A percentile compares a stretch with the other conserved stretches of the same genome.
phyloP scores from a whole-genome alignment of 2,329 filamentous ascomycete genomes.

The Penicillium sp. region DNA sequence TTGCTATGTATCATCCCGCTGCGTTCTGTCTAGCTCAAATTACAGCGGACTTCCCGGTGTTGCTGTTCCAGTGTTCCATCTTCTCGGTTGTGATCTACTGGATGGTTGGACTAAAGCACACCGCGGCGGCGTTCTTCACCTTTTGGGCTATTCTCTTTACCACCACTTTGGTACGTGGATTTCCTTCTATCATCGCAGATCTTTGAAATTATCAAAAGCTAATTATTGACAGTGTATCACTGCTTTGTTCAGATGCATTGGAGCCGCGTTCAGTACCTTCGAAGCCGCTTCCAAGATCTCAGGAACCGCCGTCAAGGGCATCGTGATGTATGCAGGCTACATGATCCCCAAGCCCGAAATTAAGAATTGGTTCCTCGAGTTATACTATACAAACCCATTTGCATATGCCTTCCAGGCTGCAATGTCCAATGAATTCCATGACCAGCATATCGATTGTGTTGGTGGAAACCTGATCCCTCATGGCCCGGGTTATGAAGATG shows the following conservation, averaged over 20 bases:
- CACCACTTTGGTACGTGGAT: constrained; percentile 50
- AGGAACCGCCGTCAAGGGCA: constrained; percentile 37
- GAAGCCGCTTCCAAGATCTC: constrained; percentile 60
- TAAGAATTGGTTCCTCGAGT: constrained; percentile 56
- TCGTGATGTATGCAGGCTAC: constrained; percentile 45
- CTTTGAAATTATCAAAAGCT: constrained; percentile 8
- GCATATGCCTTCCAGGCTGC: constrained; percentile 41
- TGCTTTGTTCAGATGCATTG: constrained; percentile 58
- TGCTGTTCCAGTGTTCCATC: constrained; percentile 60
- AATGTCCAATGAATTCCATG: constrained; percentile 39
- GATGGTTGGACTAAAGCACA: constrained; percentile 58
- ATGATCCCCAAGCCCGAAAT: constrained; percentile 49
- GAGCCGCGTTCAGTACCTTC: constrained; percentile 58
- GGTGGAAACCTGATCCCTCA: constrained; percentile 36
- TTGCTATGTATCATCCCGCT: constrained; percentile 59
- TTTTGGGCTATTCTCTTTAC: constrained; percentile 58
- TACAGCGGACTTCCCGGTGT: constrained; percentile 52
- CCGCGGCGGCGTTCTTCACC: constrained; percentile 61
- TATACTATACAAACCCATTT: constrained; percentile 42
- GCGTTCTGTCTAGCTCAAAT: constrained; percentile 47
- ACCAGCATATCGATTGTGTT: constrained; percentile 38
- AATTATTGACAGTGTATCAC: constrained; percentile 53
- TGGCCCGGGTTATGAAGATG: constrained; percentile 33
- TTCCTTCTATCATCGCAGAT: neutral
- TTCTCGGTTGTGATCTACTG: constrained; percentile 65